Evolutionary conservation across 371 early-diverging fungal species (phyloP), one percentile per base, ranked within the genome.

Genomic region (Cokeromyces recurvatus): DNA sequence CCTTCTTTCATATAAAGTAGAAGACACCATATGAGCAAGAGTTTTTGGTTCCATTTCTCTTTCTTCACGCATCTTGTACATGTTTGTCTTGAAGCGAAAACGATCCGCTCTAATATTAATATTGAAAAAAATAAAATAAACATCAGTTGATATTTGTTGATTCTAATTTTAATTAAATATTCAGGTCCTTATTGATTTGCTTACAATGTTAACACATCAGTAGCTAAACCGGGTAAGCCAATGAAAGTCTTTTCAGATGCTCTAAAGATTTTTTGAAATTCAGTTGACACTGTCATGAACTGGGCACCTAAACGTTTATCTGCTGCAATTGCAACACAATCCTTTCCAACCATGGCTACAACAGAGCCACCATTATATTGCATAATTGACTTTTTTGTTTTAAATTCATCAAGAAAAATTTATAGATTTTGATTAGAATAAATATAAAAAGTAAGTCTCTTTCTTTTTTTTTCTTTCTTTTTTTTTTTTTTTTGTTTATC

Each of bases 341-440:
- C 82, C 71, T 99, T 97, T 64, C 99, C 99, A 36, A 82, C 85
- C 98, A 99, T 98, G 59, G 98, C 99, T 59, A 99, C 90, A 47
- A 99, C 77, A 53, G 96, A 91, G 61, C 89, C 85, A 55, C 97
- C 97, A 78, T 95, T 95, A 67, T 93, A 93, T 71, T 85, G 78
- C 88, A 89, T 89, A 70, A 89, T 86, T 48, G 81, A 81, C 84
- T 84, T 56, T 47, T 12, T 19, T 32, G n/a, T n/a, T n/a, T n/a
- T n/a, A n/a, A n/a, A n/a, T n/a, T n/a, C n/a, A n/a, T n/a, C n/a
- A n/a, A n/a, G n/a, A n/a, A n/a, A n/a, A n/a, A n/a, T n/a, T n/a
- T n/a, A n/a, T n/a, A n/a, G n/a, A n/a, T 29, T 29, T 12, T 12
- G 8, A 6, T 29, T 12, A 29, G 31, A 29, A 29, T 29, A n/a